Evolutionary conservation across 306 rosid genomes (phyloP), one percentile per base, ranked within the genome.

Genomic region (Vachellia collinsii): DNA sequence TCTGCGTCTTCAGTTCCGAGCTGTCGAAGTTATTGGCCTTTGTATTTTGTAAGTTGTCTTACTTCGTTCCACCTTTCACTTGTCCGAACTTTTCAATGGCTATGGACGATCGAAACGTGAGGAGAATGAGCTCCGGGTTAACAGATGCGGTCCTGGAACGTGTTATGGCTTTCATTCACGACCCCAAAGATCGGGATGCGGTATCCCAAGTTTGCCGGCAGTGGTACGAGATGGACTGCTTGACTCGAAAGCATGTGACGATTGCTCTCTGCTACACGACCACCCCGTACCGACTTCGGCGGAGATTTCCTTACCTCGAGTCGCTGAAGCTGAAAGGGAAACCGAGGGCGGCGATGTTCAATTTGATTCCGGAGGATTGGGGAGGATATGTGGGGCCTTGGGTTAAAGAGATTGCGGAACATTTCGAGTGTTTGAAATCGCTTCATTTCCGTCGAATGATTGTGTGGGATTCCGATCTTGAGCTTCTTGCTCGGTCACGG

Each of bases 281-380:
- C 37, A 88, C 87, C 39, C 98, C 99, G 8, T 94, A 81, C 14
- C 86, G 92, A 50, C 89, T 95, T 19, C 86, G 93, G 6, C 80
- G 81, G 50, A 79, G 99, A 47, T 95, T 95, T 62, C 83, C 84
- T 2, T 93, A 93, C 79, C 86, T 95, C 1, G 97, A 93, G 74
- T 95, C 99, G 13, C 78, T 95, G 84, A 85, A 86, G 53, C 82
- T 95, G 75, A 95, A 95, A 43, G 99, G 98, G 9, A 95, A 95
- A 85, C 99, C 99, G 2, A 84, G 99, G 37, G 98, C 99, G 4
- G 97, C 99, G 6, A 93, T 93, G 98, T 93, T 95, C 85, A 95
- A 95, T 83, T 81, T 95, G 70, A 95, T 95, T 53, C 98, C 97
- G 1, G 99, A 95, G 87, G 90, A 95, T 74, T 95, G 99, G 99